Base-by-base conservation (phyloP, 164 flowering plant genomes). In the Stephania yunnanensis region DNA sequence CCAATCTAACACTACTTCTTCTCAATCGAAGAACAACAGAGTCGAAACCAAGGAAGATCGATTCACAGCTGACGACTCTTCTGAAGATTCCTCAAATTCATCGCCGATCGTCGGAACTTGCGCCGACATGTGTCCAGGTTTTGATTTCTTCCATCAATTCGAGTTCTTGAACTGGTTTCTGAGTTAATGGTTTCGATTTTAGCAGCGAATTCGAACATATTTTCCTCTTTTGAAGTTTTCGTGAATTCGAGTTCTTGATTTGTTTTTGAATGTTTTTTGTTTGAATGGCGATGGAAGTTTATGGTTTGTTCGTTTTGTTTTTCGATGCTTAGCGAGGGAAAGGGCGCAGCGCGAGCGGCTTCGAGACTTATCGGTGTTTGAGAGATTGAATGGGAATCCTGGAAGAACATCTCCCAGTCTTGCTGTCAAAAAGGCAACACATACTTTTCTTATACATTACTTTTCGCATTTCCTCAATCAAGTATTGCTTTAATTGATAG, bases 391-490 rank as follows among this genome's bases (percentile, higher is more conserved):
- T 81, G 98, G 92, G 64, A 79, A 92, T 82, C 92, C 92, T 45
- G 55, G 77, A 29, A 84, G 78, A 78, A 80, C 98, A 65, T 92
- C 97, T 70, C 73, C 92, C 44, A 73, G 48, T 46, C 89, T 93
- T 70, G 98, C 98, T 68, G 92, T 92, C 13, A 94, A 94, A 76
- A 94, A 94, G 92, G 98, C 91, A 80, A 65, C 22, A 2, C 65
- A 6, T 68, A 52, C 2, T 1, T 64, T 53, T 36, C 15, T 52
- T 52, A 44, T 64, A 1, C 46, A n/a, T 30, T 15, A 68, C 42
- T 68, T 15, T 31, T 12, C 12, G 17, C 71, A 30, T 55, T 55
- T 55, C 64, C 64, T 17, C 19, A 12, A 17, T 55, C 64, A 55
- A 55, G 13, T 55, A 55, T 31, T 31, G 36, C 36, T 3, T 31